A percentile compares a stretch with the other conserved stretches of the same genome.
These are phyloP conservation scores for Forsythia viridissima DNA, from an alignment of 257 asterid genomes.

Conservation along the genomic window DNA sequence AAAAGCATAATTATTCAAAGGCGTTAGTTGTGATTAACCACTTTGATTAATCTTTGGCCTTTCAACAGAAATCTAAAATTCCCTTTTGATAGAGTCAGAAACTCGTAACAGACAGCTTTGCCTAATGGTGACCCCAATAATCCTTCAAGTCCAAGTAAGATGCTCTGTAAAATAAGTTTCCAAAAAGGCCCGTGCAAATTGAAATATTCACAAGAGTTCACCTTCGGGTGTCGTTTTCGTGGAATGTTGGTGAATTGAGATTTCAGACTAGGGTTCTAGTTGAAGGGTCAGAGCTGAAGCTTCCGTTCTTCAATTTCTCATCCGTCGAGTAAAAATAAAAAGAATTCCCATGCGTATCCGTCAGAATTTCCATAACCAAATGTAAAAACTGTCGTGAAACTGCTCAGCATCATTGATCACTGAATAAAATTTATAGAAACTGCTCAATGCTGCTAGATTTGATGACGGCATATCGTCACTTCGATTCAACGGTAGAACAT, in stretches of 20 bases:
- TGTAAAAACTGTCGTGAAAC: background rate
- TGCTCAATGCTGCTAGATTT: slow-evolving; percentile 10
- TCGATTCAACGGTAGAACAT: background rate
- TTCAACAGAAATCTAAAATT: slow-evolving; percentile 37
- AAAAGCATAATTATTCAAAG: slow-evolving; percentile 29
- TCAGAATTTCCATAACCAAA: background rate
- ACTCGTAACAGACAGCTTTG: slow-evolving; percentile 52
- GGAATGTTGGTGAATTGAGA: slow-evolving; percentile 12
- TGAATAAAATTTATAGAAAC: slow-evolving; percentile 4
- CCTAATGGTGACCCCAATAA: slow-evolving; percentile 80
- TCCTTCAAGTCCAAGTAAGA: slow-evolving; percentile 82
- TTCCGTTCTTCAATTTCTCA: background rate
- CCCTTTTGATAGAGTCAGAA: slow-evolving; percentile 31
- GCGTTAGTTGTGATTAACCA: slow-evolving; percentile 69
- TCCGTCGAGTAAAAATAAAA: slow-evolving; percentile 10
- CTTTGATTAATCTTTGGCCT: slow-evolving; percentile 55
- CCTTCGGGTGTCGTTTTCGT: slow-evolving; percentile 22
- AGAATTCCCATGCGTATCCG: slow-evolving; percentile 8
- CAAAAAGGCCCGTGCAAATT: background rate
- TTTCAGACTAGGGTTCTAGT: slow-evolving; percentile 28
- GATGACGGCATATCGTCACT: background rate
- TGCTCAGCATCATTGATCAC: background rate
- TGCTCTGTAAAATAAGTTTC: slow-evolving; percentile 21
- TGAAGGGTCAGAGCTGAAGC: slow-evolving; percentile 19
- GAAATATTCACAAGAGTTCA: slow-evolving; percentile 9